phyloP scores from a whole-genome alignment of 345 rosid species.

The Populus tremula region DNA sequence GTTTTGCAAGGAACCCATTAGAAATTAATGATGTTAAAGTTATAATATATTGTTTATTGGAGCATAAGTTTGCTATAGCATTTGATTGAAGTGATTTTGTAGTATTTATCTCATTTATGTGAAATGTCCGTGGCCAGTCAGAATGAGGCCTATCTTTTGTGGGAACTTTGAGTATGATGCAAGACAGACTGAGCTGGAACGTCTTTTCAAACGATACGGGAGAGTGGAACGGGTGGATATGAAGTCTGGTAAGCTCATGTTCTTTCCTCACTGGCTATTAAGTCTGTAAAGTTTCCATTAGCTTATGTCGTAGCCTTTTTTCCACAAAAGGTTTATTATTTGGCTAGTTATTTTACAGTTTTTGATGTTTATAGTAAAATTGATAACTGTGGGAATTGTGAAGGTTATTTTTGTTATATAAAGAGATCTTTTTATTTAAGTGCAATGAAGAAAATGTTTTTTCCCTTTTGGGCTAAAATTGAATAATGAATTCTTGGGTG shows the following conservation, averaged over 20 bases:
- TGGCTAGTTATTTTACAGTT: not conserved
- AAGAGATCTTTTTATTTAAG: no score
- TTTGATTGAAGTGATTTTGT: not conserved
- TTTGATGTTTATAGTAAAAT: not conserved
- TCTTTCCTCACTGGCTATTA: not conserved
- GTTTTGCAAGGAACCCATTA: not conserved
- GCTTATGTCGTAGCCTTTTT: not conserved
- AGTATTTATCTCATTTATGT: not conserved
- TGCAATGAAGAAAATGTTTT: not conserved
- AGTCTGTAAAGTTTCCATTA: not conserved
- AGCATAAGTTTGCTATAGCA: not conserved
- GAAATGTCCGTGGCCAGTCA: not conserved
- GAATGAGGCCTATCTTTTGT: conserved; percentile 84
- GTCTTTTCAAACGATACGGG: conserved; percentile 82
- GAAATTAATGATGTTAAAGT: not conserved
- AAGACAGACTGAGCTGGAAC: conserved; percentile 73
- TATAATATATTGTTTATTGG: not conserved
- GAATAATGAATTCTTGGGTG: not conserved
- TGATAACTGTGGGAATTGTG: not conserved
- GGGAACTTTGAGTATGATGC: conserved; percentile 95
- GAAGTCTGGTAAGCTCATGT: conserved; percentile 72
- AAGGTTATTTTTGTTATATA: not conserved
- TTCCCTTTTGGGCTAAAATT: not conserved
- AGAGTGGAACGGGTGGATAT: conserved; percentile 86
- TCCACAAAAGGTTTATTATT: not conserved